Conservation (phyloP, 306 rosid genomes). For the Cucumis melo region DNA sequence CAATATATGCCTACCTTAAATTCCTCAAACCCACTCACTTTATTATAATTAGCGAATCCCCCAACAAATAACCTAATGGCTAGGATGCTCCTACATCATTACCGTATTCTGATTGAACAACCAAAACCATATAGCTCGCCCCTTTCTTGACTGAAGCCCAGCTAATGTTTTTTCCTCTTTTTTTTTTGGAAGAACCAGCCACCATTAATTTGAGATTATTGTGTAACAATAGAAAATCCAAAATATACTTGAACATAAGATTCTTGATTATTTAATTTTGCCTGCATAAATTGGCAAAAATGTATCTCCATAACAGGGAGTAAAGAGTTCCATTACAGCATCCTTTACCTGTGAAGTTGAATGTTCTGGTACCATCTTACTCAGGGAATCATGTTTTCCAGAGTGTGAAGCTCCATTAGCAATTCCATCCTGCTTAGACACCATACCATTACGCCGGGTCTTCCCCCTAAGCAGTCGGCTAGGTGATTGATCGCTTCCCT, state of each 20-base stretch:
- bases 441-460: constrained; percentile 28
- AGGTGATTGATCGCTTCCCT: constrained; percentile 66
- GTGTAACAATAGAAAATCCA: neutral
- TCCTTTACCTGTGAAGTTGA: constrained; percentile 41
- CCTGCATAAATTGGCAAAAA: neutral
- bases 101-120: neutral
- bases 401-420: constrained; percentile 45
- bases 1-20: neutral
- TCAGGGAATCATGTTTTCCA: constrained; percentile 28
- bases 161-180: neutral
- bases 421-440: constrained; percentile 23
- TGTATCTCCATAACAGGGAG: neutral
- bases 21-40: neutral
- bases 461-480: constrained; percentile 48
- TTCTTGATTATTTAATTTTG: neutral
- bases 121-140: neutral
- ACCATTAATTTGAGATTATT: neutral
- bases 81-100: neutral
- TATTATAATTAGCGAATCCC: neutral
- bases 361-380: constrained; percentile 32
- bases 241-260: neutral
- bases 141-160: neutral
- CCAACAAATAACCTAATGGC: neutral
- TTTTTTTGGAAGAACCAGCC: neutral
- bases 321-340: constrained; percentile 28